Base-by-base conservation (phyloP, 2,329 filamentous ascomycete genomes). In the Fusarium siculi region DNA sequence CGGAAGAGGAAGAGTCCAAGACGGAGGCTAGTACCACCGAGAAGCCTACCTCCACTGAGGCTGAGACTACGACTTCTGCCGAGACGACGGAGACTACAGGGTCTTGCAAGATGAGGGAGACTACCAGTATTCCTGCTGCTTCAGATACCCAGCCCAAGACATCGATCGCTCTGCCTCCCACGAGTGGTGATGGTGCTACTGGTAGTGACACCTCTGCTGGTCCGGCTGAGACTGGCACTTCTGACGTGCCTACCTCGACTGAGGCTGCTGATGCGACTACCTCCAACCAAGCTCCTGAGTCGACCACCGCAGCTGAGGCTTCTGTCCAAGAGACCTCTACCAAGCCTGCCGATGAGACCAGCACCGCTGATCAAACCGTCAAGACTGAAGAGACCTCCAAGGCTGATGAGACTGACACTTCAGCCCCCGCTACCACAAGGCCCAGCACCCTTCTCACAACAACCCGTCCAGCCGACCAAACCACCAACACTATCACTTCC, bases 361-460 rank as follows among this genome's bases (percentile, higher is more conserved):
- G n/a, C 14, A 47, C 52, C 7, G 21, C 21, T 32, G 40, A 57
- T 7, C 34, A 47, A 16, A 34, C 28, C 19, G n/a, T 4, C n/a
- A 42, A 47, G 19, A 50, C 34, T 6, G 44, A 40, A 14, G 40
- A 49, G 11, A 49, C 55, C 0, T 3, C 49, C 21, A 16, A n/a
- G 8, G 4, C 46, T 4, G 46, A 28, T 2, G 19, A 54, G 28
- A 39, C 43, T 32, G 56, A 60, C 2, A 37, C 60, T 7, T 60
- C 43, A 49, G 25, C 12, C 1, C 63, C 57, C 2, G 23, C 36
- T 2, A 63, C 63, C 4, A 42, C 49, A 7, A 49, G 9, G 0
- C 63, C 42, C 2, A 66, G 49, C 63, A 66, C 63, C 2, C 34
- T 66, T 0, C 16, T 63, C 7, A 66, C 63, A n/a, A 66, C 58